Evolutionary conservation across 495 filamentous ascomycete species (phyloP), one percentile per base, ranked within the genome.

Genomic region (Penicillium dipodomyicola): DNA sequence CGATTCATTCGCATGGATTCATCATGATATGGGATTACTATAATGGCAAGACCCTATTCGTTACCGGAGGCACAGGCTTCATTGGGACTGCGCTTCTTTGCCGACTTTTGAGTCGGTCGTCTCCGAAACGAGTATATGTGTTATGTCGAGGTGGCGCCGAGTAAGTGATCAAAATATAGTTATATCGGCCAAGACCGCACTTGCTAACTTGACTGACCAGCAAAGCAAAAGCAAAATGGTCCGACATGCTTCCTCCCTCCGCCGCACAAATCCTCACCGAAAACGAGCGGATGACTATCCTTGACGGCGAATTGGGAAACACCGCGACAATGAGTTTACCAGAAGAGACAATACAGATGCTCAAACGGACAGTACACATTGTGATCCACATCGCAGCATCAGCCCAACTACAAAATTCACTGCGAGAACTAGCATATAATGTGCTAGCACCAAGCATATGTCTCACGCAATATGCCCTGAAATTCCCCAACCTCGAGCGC

Each of bases 21-120:
- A 64, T n/a, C 33, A 68, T 65, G 65, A 25, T 68, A 42, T 68
- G 65, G 65, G 53, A 68, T 0, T 68, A 65, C 23, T 68, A 68
- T 55, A 40, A 68, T 15, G 63, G 53, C 29, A 68, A 68, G 22
- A 58, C 54, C 6, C 17, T 68, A 17, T 68, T 68, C 33, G 33
- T 68, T 22, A 68, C 65, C 0, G 63, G 63, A 0, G 65, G 65
- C 1, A 65, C 65, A 2, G 65, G 65, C 1, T 59, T 68, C 22
- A 56, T 68, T 30, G 65, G 65, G 7, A 68, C 65, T 5, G 41
- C 60, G 3, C 43, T 68, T 9, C 55, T 68, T n/a, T 65, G 57
- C 6, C 55, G 65, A n/a, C 58, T 65, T 20, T 45, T 68, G 35
- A 61, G 52, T 25, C 49, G 64, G 30, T 54, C 63, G 3, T 40